Evolutionary conservation across 1,284 basidiomycete genomes (phyloP).

Genomic region (Ceratobasidium sp.): DNA sequence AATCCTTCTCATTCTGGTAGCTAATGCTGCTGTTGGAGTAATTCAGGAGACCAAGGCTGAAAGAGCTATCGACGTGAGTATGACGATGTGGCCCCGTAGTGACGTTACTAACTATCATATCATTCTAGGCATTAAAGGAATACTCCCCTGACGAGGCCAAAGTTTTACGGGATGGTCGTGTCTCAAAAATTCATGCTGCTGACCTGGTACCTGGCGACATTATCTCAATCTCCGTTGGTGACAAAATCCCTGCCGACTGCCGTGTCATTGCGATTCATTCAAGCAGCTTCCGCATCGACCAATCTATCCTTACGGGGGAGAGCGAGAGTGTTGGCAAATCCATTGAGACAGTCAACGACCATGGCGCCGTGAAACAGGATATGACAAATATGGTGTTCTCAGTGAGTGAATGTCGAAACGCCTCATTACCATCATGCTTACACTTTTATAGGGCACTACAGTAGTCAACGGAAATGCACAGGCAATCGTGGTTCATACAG

Average conservation of each 20-base stretch:
- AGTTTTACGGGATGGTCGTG: slow-evolving; percentile 78
- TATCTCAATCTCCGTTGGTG: slow-evolving; percentile 87
- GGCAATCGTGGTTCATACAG: slow-evolving; percentile 88
- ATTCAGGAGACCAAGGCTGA: slow-evolving; percentile 96
- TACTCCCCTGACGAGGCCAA: slow-evolving; percentile 96
- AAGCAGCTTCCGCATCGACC: slow-evolving; percentile 91
- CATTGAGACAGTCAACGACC: slow-evolving; percentile 71
- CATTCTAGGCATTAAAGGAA: slow-evolving; percentile 83
- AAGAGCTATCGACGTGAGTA: slow-evolving; percentile 90
- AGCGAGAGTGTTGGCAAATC: slow-evolving; percentile 88
- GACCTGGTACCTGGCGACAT: slow-evolving; percentile 95
- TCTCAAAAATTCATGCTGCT: slow-evolving; percentile 81
- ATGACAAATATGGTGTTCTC: slow-evolving; percentile 96
- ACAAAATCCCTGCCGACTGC: slow-evolving; percentile 95
- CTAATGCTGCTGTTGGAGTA: slow-evolving; percentile 94
- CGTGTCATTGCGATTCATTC: slow-evolving; percentile 88
- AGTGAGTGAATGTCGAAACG: slow-evolving; percentile 60
- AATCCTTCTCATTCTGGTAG: slow-evolving; percentile 91
- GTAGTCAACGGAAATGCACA: slow-evolving; percentile 89
- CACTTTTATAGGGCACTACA: slow-evolving; percentile 77
- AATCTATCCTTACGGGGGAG: slow-evolving; percentile 95
- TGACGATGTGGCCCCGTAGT: slow-evolving; percentile 5
- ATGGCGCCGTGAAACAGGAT: slow-evolving; percentile 90
- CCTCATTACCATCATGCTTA: not conserved
- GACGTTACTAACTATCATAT: slow-evolving; percentile 18